These are phyloP conservation scores for Withania somnifera DNA, from an alignment of 305 asterid species.

Conservation along the genomic window DNA sequence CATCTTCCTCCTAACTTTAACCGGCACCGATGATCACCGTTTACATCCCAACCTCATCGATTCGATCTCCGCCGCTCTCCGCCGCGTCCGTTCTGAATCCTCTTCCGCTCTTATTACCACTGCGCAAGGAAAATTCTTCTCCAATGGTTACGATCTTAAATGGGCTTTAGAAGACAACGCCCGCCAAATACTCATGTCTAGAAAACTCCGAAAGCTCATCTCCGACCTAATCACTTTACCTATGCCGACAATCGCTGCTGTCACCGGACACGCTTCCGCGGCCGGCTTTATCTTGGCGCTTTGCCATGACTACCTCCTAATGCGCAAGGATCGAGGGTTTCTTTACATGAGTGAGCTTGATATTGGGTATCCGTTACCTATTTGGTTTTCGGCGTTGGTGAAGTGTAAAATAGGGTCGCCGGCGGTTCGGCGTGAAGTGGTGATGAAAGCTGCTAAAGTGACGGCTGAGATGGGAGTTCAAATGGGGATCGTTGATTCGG, in stretches of 20 bases:
- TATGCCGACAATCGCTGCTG: constrained; percentile 78
- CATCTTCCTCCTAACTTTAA: constrained; percentile 49
- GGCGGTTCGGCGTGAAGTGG: constrained; percentile 31
- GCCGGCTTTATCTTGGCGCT: constrained; percentile 44
- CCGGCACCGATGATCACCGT: constrained; percentile 54
- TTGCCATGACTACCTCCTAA: constrained; percentile 48
- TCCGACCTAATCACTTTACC: constrained; percentile 53
- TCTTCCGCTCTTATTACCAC: constrained; percentile 55
- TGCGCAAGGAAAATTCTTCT: constrained; percentile 61
- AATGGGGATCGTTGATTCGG: constrained; percentile 18
- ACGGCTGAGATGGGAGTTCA: constrained; percentile 18
- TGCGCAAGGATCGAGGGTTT: constrained; percentile 50
- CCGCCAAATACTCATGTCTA: constrained; percentile 25
- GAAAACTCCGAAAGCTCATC: constrained; percentile 39
- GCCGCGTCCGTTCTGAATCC: constrained; percentile 20
- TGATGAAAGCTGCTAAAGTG: constrained; percentile 23
- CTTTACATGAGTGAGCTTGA: constrained; percentile 64
- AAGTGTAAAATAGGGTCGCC: constrained; percentile 33
- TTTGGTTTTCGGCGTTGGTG: constrained; percentile 38
- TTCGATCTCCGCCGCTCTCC: constrained; percentile 36
- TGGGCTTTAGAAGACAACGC: constrained; percentile 34
- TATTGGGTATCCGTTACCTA: constrained; percentile 27
- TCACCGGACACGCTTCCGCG: constrained; percentile 61
- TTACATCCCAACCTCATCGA: constrained; percentile 48
- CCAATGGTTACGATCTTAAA: constrained; percentile 61